Evolutionary conservation across 106 monocot genomes (phyloP), one percentile per base, ranked within the genome.

Genomic region (Allium cepa): DNA sequence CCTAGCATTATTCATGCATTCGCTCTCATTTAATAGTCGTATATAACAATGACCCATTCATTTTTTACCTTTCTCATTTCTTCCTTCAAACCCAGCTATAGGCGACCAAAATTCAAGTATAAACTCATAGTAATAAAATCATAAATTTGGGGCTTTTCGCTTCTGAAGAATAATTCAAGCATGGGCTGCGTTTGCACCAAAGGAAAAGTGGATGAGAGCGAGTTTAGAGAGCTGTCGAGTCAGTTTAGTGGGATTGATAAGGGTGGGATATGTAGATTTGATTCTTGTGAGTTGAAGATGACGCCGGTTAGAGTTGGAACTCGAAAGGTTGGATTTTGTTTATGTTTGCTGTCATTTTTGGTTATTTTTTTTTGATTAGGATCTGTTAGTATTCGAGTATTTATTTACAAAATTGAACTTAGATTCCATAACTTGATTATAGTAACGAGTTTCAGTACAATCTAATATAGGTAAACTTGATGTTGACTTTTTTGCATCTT

Each of bases 131-230:
- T 58, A 16, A 36, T 36, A 36, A 36, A 36, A 36, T 36, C 36
- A 36, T 36, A 36, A 36, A 36, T 36, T 36, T 36, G 36, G 65
- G 65, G 16, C 18, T 67, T 27, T 50, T 27, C 13, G 13, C 36
- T 27, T 26, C 17, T 50, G 26, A 26, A 53, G 26, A 53, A 27
- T 53, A 4, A 53, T 5, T 8, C 50, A 26, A 56, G 50, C 55
- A 88, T 88, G 87, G 87, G 87, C 11, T 80, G 84, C 78, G 59
- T 78, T 36, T 78, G 67, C 17, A 84, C 84, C 58, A 72, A 49
- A 56, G 28, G 66, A 22, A 45, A 11, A 27, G 65, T 10, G 68
- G 78, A 26, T 47, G 64, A 57, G 59, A 57, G 72, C 45, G 56
- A 46, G 47, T 28, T 56, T 3, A 65, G 13, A 1, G 18, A 36